These are phyloP conservation scores for Aquilaria yunnanensis DNA, from an alignment of 345 rosid species.

Conservation along the genomic window DNA sequence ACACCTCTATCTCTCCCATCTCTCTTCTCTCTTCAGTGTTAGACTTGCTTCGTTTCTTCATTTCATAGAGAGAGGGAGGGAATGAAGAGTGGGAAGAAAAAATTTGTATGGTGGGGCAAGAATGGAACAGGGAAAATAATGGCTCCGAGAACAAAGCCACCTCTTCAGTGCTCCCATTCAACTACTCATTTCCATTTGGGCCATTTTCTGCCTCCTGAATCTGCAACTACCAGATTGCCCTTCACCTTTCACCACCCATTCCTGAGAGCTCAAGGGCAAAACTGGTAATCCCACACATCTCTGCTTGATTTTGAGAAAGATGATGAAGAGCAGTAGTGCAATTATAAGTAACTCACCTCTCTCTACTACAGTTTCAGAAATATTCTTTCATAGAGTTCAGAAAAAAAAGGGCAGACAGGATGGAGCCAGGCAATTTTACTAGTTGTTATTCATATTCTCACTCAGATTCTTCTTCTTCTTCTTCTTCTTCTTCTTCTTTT, in stretches of 20 bases:
- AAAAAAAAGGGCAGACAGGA: slow-evolving; percentile 50
- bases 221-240: slow-evolving; percentile 13
- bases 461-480: too few species aligned
- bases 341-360: slow-evolving; percentile 10
- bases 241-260: not conserved
- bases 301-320: not conserved
- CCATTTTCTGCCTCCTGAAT: not conserved
- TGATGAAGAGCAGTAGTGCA: slow-evolving; percentile 5
- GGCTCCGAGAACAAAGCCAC: slow-evolving; percentile 35
- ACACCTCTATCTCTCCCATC: slow-evolving; percentile 4
- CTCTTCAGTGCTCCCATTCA: slow-evolving; percentile 31
- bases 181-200: slow-evolving; percentile 29
- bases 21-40: slow-evolving; percentile 3
- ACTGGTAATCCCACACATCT: slow-evolving; percentile 2
- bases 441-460: slow-evolving; percentile 1
- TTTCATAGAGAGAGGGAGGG: not conserved
- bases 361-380: slow-evolving; percentile 8
- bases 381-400: slow-evolving; percentile 20
- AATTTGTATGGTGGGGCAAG: slow-evolving; percentile 18
- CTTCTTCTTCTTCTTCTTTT: too few species aligned
- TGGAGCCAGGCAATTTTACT: slow-evolving; percentile 61
- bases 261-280: slow-evolving; percentile 15
- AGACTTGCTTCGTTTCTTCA: slow-evolving; percentile 11
- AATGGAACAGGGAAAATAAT: slow-evolving; percentile 6
- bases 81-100: slow-evolving; percentile 7